These are phyloP conservation scores for Diplodia scrobiculata DNA, from an alignment of 2,329 filamentous ascomycete species.

Conservation along the genomic window DNA sequence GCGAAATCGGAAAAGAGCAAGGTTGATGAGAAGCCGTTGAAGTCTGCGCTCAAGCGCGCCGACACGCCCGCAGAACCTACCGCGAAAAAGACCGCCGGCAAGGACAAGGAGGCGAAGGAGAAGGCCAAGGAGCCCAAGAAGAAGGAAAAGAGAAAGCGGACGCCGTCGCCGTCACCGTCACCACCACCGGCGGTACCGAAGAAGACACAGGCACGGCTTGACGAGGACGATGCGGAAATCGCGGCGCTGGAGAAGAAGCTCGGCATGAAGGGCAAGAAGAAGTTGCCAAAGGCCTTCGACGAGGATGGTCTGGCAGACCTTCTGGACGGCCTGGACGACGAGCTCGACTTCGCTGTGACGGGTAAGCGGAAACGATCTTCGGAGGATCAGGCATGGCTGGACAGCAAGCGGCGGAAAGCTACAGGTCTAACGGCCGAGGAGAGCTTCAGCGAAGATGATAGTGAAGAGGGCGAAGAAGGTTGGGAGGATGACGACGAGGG, in stretches of 20 bases:
- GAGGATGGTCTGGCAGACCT: conserved; percentile 84
- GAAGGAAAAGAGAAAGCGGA: conserved; percentile 29
- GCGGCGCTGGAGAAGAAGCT: conserved; percentile 83
- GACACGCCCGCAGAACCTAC: conserved; percentile 24
- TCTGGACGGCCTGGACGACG: conserved; percentile 66
- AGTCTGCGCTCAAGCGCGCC: conserved; percentile 43
- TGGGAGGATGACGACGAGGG: conserved; percentile 42
- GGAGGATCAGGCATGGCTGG: conserved; percentile 65
- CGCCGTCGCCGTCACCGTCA: conserved; percentile 27
- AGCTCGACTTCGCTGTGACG: conserved; percentile 44
- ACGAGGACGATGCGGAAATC: conserved; percentile 85
- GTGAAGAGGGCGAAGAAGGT: conserved; percentile 34
- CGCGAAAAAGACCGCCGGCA: conserved; percentile 1
- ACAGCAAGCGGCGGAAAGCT: conserved; percentile 60
- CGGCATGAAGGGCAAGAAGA: conserved; percentile 77
- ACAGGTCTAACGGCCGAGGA: conserved; percentile 39
- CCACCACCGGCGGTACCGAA: conserved; percentile 38
- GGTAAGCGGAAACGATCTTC: conserved; percentile 56
- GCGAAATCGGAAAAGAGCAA: conserved; percentile 34
- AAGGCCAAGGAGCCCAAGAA: conserved; percentile 35
- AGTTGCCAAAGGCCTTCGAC: conserved; percentile 69
- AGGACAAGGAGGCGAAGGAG: conserved; percentile 4
- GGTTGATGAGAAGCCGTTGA: conserved; percentile 37
- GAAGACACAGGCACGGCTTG: conserved; percentile 61
- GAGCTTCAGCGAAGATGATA: conserved; percentile 34